Base-by-base conservation (phyloP, 306 rosid species). In the Cicer cuneatum region DNA sequence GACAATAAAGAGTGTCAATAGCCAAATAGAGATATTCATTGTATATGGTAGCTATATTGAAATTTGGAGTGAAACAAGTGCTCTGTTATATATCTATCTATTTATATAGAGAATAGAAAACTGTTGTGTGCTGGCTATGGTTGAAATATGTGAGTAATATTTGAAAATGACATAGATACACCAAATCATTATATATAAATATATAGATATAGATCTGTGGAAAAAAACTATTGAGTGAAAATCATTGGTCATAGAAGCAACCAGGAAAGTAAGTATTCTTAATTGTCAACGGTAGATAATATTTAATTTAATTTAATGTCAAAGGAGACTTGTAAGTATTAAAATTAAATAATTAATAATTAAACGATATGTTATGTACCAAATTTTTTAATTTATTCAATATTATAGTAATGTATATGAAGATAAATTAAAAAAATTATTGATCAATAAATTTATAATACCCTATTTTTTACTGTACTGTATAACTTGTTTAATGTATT, bases 21-120 rank as follows among this genome's bases (percentile, higher is more conserved):
- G 60, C 52, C 45, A 87, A 45, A 85, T 56, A 19, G 76, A 14
- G 33, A 69, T 47, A 19, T 73, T 67, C 82, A 85, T 88, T 46
- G 47, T 69, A 10, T 53, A 66, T 40, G 12, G 16, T 29, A 24
- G 29, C 7, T 85, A 8, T 15, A 89, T 15, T 48, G 53, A n/a
- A 10, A 33, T 75, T 72, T 67, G 47, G 40, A 64, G 45, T 42
- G 15, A 72, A 43, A 49, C 24, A 24, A 0, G 80, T 39, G 18
- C 10, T 29, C 0, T 15, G 18, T 13, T 18, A 15, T 10, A 35
- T 80, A 38, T 61, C 80, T 86, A 15, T 10, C 40, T 82, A 38
- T 61, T 82, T 86, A 78, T 87, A 76, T 0, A 84, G 47, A 72
- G 38, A 51, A 18, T 1, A 80, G 54, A 60, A 15, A 8, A 21